Evolutionary conservation across 2,329 filamentous ascomycete genomes (phyloP), one percentile per base, ranked within the genome.

Genomic region (Akanthomyces uredinophilus): DNA sequence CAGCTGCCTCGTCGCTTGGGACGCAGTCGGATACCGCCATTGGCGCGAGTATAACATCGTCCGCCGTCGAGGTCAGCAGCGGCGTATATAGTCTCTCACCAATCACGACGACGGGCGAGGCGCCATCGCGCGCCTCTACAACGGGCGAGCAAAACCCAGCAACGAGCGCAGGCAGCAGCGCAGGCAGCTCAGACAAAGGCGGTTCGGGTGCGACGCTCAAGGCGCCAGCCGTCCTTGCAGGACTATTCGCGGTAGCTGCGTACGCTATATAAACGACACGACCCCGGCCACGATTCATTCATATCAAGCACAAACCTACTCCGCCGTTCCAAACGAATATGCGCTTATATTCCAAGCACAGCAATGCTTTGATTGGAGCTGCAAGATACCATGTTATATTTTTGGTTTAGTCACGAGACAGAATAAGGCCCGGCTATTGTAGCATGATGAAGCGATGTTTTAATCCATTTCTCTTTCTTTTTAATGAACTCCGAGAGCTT

Each of bases 401-500:
- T 53, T 27, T 35, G 35, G 14, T 39, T 41, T 37, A 47, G 54
- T 47, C 14, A 37, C n/a, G 20, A 37, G 29, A 10, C 8, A 6
- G 11, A 37, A 47, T 4, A 20, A 22, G 22, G 7, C n/a, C 16
- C 43, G n/a, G 6, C n/a, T 3, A 6, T 43, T 29, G 16, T 44
- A 51, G 37, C 57, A 60, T 52, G 16, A 43, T 44, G 32, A 59
- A 59, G 46, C 39, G 24, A 52, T 11, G 16, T 60, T 47, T 54
- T 11, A 4, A 47, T 35, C 35, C 35, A 44, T 41, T 7, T 39
- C 37, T 5, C 5, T 44, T 52, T 44, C 53, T 37, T 54, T 16
- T 18, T 2, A 5, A 35, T n/a, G 39, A 41, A 60, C 22, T 8
- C 43, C 32, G 11, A 22, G 18, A 59, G 44, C 46, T 43, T n/a